Conservation (phyloP, 129 eudicot species). For the Erigeron canadensis region DNA sequence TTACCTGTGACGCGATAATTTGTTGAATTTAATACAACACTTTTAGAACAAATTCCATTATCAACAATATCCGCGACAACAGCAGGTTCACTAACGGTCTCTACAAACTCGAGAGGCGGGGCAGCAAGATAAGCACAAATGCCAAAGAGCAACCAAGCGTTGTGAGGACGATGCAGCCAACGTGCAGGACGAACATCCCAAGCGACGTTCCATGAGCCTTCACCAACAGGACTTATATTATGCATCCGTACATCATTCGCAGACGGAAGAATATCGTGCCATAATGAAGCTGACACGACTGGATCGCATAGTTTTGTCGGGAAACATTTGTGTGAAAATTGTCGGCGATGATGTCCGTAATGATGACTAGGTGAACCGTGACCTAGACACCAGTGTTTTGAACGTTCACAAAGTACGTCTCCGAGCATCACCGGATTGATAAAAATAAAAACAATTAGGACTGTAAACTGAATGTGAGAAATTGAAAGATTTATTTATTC, state of each 20-base stretch:
- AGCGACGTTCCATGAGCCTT: constrained; percentile 85
- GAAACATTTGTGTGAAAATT: constrained; percentile 17
- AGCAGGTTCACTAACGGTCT: background rate
- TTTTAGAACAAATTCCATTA: background rate
- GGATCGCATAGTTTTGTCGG: constrained; percentile 21
- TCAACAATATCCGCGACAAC: background rate
- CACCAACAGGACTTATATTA: constrained; percentile 39
- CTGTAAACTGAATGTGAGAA: too few species aligned
- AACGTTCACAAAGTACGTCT: constrained; percentile 58
- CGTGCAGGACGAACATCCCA: constrained; percentile 88
- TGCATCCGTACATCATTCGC: constrained; percentile 9
- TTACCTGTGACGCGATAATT: constrained; percentile 54
- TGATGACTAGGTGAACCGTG: constrained; percentile 20
- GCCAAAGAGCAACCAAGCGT: constrained; percentile 66
- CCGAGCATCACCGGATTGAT: constrained; percentile 76
- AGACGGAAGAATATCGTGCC: constrained; percentile 17
- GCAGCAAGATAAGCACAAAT: constrained; percentile 42
- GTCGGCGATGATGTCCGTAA: constrained; percentile 25
- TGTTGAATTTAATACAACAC: constrained; percentile 5
- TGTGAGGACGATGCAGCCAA: constrained; percentile 63
- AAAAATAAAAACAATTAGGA: background rate
- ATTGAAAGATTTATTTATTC: too few species aligned
- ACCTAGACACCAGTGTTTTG: constrained; percentile 46
- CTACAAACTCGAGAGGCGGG: constrained; percentile 12
- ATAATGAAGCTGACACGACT: background rate